Evolutionary conservation across 106 monocot genomes (phyloP).

Genomic region (Allium fistulosum): DNA sequence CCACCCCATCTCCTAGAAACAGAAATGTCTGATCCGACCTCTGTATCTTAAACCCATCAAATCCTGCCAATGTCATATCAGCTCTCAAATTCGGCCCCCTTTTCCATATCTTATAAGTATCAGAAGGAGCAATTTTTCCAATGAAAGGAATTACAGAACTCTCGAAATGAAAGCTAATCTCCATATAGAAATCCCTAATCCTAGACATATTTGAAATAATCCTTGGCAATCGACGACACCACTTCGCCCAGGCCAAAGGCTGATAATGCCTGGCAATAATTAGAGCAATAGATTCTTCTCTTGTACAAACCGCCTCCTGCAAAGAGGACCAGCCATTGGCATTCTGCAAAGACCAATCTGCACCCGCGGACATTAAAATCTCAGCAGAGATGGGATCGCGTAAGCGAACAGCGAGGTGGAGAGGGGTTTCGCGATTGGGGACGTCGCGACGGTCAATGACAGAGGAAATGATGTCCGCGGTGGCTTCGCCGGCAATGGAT

Average conservation of each 20-base stretch:
- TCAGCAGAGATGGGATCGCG: constrained; percentile 76
- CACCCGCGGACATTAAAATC: constrained; percentile 93
- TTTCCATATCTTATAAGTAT: constrained; percentile 97
- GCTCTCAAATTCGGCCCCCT: constrained; percentile 72
- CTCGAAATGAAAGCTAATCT: constrained; percentile 98
- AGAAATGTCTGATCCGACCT: constrained; percentile 91
- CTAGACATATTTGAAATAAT: constrained; percentile 63
- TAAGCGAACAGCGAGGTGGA: constrained; percentile 91
- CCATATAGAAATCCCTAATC: constrained; percentile 97
- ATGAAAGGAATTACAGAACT: constrained; percentile 97
- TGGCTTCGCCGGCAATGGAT: constrained; percentile 50
- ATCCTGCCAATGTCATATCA: constrained; percentile 96
- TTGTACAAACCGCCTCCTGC: constrained; percentile 85
- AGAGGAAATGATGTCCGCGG: constrained; percentile 68
- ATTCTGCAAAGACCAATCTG: constrained; percentile 96
- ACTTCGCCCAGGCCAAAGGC: constrained; percentile 97
- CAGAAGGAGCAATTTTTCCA: constrained; percentile 79
- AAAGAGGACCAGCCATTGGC: constrained; percentile 94
- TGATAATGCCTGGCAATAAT: constrained; percentile 92
- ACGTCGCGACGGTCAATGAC: constrained; percentile 87
- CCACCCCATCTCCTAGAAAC: constrained; percentile 70
- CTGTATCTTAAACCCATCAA: constrained; percentile 89
- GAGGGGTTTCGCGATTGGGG: constrained; percentile 87
- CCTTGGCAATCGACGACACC: constrained; percentile 90
- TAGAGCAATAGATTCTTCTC: constrained; percentile 77